Conservation (phyloP, 441 rosid species). For the Arabidopsis hybrid region DNA sequence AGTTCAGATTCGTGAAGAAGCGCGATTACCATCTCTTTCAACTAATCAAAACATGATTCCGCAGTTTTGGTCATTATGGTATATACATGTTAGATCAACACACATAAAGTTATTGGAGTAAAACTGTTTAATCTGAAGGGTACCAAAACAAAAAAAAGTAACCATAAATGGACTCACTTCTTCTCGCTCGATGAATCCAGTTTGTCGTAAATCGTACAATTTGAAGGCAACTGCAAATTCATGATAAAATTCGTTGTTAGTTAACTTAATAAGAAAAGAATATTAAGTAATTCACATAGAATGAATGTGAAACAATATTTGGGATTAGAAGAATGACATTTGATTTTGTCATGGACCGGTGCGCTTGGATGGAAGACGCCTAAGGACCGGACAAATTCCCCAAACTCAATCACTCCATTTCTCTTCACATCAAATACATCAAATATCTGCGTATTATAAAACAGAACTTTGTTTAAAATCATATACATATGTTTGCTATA, state of each 20-base stretch:
- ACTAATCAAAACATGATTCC: conserved; percentile 43
- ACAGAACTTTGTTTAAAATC: neutral
- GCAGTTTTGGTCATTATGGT: neutral
- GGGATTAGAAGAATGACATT: conserved; percentile 52
- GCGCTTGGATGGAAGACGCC: conserved; percentile 84
- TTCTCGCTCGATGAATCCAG: conserved; percentile 89
- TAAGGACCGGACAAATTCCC: conserved; percentile 88
- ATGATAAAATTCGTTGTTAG: neutral
- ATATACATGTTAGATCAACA: neutral
- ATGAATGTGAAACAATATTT: conserved; percentile 12
- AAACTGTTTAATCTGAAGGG: neutral
- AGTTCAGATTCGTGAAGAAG: conserved; percentile 89
- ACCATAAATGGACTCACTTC: conserved; percentile 60
- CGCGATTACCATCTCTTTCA: conserved; percentile 91
- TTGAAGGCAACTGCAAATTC: conserved; percentile 78
- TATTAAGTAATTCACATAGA: neutral
- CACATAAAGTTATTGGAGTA: neutral
- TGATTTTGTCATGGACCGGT: conserved; percentile 62
- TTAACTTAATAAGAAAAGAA: neutral
- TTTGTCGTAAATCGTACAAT: conserved; percentile 79
- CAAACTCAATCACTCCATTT: conserved; percentile 90
- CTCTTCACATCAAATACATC: conserved; percentile 87
- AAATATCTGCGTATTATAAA: conserved; percentile 58
- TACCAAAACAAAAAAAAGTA: neutral
- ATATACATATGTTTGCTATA: neutral